Evolutionary conservation across 2,329 filamentous ascomycete species (phyloP).

Genomic region (Fusarium musae): DNA sequence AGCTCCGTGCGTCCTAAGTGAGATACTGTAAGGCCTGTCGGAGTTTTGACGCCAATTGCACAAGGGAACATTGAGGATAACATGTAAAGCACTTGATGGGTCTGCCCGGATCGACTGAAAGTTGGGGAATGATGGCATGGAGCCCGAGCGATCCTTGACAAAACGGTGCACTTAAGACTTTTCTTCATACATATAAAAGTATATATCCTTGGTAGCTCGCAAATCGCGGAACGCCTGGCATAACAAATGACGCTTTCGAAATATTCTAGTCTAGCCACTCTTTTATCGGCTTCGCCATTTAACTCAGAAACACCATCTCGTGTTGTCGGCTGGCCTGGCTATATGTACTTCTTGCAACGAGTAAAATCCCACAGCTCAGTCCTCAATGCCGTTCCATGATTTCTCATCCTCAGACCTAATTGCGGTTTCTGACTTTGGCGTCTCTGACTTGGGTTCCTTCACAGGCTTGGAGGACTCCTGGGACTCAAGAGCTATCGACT

Average conservation of each 20-base stretch:
- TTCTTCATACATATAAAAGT: background rate
- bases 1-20: background rate
- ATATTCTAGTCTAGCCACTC: constrained; percentile 29
- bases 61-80: background rate
- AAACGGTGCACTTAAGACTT: background rate
- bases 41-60: background rate
- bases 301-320: background rate
- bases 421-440: constrained; percentile 20
- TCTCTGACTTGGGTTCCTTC: constrained; percentile 21
- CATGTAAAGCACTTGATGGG: background rate
- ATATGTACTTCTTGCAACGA: constrained; percentile 1
- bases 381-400: constrained; percentile 57
- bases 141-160: background rate
- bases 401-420: constrained; percentile 53
- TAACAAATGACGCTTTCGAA: constrained; percentile 25
- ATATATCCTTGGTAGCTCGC: constrained; percentile 8
- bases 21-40: background rate
- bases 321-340: background rate
- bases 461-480: constrained; percentile 30
- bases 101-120: background rate
- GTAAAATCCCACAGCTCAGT: constrained; percentile 41
- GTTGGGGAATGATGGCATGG: background rate
- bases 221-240: constrained; percentile 30
- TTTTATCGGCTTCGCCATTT: constrained; percentile 2
- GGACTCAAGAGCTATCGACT: constrained; percentile 43